Evolutionary conservation across 2,329 filamentous ascomycete genomes (phyloP).

Genomic region (Aspergillus sp.): DNA sequence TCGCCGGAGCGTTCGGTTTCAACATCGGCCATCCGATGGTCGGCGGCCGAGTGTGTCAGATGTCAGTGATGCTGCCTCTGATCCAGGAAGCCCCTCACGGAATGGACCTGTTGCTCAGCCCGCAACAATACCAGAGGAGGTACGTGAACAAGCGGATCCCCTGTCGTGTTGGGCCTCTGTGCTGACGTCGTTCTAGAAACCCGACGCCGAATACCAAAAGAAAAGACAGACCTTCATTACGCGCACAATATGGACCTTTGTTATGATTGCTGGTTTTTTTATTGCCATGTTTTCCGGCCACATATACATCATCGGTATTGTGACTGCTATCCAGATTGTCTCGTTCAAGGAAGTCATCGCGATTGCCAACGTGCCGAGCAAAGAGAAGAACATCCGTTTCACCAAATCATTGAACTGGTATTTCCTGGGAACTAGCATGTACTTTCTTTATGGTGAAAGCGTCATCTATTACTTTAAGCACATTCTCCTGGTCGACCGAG

Average conservation of each 20-base stretch:
- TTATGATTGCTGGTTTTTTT: slow-evolving; percentile 96
- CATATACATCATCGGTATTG: slow-evolving; percentile 92
- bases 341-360: slow-evolving; percentile 99
- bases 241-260: slow-evolving; percentile 93
- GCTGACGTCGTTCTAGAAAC: slow-evolving; percentile 27
- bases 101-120: slow-evolving; percentile 39
- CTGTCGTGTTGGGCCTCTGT: neutral
- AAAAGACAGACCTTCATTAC: slow-evolving; percentile 98
- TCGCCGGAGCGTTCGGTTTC: slow-evolving; percentile 62
- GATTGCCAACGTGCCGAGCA: slow-evolving; percentile 90
- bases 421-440: slow-evolving; percentile 98
- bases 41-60: slow-evolving; percentile 57
- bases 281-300: slow-evolving; percentile 90
- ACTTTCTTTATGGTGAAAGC: slow-evolving; percentile 97
- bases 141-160: slow-evolving; percentile 15
- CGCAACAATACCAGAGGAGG: slow-evolving; percentile 37
- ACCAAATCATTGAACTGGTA: slow-evolving; percentile 99
- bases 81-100: slow-evolving; percentile 51
- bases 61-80: slow-evolving; percentile 52
- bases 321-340: slow-evolving; percentile 91
- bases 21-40: slow-evolving; percentile 47
- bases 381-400: slow-evolving; percentile 84
- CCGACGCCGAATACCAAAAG: slow-evolving; percentile 79
- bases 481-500: slow-evolving; percentile 90
- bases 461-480: slow-evolving; percentile 99